phyloP scores from a whole-genome alignment of 1,139 yeast species.

The Blastobotrys indianensis region DNA sequence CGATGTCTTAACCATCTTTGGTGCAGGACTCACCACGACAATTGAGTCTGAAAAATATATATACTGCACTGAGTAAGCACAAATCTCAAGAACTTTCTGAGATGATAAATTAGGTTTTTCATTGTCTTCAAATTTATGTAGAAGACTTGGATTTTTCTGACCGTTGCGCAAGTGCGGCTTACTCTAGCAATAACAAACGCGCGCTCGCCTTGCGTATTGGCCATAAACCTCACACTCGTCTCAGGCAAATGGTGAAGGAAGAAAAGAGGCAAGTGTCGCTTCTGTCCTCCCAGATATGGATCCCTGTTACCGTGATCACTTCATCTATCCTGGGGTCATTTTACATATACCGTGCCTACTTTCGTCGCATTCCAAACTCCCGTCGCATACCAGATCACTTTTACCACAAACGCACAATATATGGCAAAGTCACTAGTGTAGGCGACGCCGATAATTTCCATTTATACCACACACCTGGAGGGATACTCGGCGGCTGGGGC shows the following conservation, averaged over 20 bases:
- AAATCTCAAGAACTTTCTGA: too few species aligned
- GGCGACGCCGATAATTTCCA: conserved; percentile 97
- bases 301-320: conserved; percentile 25
- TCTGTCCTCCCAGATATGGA: conserved; percentile 17
- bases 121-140: too few species aligned
- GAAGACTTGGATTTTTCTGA: too few species aligned
- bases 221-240: too few species aligned
- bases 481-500: conserved; percentile 84
- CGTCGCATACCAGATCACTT: conserved; percentile 27
- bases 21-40: too few species aligned
- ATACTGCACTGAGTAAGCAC: too few species aligned
- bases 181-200: neutral
- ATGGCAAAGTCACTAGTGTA: conserved; percentile 82
- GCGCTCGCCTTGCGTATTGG: too few species aligned
- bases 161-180: too few species aligned
- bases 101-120: too few species aligned
- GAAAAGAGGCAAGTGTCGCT: neutral
- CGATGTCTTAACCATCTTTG: too few species aligned
- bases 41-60: too few species aligned
- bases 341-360: conserved; percentile 27
- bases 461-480: conserved; percentile 92
- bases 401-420: conserved; percentile 43
- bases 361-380: conserved; percentile 32
- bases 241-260: too few species aligned
- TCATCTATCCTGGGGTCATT: conserved; percentile 25